Base-by-base conservation (phyloP, 441 rosid genomes). In the Erodium chrysanthum region DNA sequence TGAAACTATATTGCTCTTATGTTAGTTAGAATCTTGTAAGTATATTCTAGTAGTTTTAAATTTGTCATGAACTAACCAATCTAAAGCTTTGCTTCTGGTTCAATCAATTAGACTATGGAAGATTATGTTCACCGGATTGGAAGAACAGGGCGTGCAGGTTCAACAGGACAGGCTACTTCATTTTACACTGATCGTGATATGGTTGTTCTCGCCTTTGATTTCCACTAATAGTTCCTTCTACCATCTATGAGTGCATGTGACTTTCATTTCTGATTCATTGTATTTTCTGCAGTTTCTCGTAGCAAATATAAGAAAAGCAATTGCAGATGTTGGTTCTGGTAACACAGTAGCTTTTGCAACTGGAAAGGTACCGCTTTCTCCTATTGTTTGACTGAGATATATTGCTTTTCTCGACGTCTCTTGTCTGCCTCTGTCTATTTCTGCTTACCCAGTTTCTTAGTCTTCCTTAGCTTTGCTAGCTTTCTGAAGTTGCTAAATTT, bases 161-260 rank as follows among this genome's bases (percentile, higher is more conserved):
- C 72, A 64, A 65, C 66, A 18, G 72, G 76, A 48, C 79, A 73
- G 68, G 83, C 83, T 66, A 80, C 81, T 65, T 77, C 81, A 3
- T 77, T 80, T 75, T 80, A 71, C 62, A 75, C 77, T 5, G 79
- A 74, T 37, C 79, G 74, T 20, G 83, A 80, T 69, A 42, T 74
- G 83, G 83, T 76, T 46, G 21, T 20, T 61, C 33, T 21, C 23
- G 18, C 59, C 64, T 52, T 67, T 25, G 18, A 22, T 67, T 33
- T 69, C 29, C 20, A 40, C 15, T 67, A 44, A 12, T 4, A 52
- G 61, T 62, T 65, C 4, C 29, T 29, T 22, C 48, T 69, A 21
- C 25, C 52, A 50, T 11, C 2, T 48, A 7, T 7, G 40, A 7
- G 14, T 44, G 3, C 42, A 29, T 10, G 6, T 66, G 14, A 56